phyloP scores from a whole-genome alignment of 2,329 filamentous ascomycete species.

The Alternaria postmessia region DNA sequence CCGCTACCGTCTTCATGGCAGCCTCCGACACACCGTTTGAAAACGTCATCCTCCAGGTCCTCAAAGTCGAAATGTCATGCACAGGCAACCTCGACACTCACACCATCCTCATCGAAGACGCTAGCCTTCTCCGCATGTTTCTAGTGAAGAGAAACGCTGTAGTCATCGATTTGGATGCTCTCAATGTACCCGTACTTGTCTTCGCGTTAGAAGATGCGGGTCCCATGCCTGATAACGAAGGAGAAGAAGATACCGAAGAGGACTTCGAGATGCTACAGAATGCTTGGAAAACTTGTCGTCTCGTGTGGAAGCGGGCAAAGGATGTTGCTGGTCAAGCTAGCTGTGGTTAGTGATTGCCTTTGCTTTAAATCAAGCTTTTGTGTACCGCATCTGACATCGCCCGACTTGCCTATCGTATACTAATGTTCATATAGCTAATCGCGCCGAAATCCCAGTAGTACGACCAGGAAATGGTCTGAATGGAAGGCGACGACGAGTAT shows the following conservation, averaged over 20 bases:
- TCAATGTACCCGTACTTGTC: neutral
- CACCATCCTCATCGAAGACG: neutral
- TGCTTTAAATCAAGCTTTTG: neutral
- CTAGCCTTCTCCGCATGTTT: slow-evolving; percentile 4
- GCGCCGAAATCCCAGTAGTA: neutral
- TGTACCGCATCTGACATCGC: neutral
- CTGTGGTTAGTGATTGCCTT: neutral
- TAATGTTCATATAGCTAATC: neutral
- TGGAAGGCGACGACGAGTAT: neutral
- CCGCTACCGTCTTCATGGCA: neutral
- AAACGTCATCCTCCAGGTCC: neutral
- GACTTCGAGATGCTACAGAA: neutral
- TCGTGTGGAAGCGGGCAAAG: neutral
- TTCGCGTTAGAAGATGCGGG: neutral
- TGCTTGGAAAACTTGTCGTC: neutral
- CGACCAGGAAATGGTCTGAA: neutral
- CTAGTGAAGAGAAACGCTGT: neutral
- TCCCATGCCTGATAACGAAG: neutral
- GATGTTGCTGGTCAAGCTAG: neutral
- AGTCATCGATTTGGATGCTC: neutral
- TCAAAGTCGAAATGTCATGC: neutral
- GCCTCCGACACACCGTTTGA: neutral
- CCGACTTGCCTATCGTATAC: neutral
- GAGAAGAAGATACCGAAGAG: neutral
- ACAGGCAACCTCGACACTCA: neutral